Evolutionary conservation across 371 early-diverging fungal genomes (phyloP).

Genomic region (Circinella umbellata): DNA sequence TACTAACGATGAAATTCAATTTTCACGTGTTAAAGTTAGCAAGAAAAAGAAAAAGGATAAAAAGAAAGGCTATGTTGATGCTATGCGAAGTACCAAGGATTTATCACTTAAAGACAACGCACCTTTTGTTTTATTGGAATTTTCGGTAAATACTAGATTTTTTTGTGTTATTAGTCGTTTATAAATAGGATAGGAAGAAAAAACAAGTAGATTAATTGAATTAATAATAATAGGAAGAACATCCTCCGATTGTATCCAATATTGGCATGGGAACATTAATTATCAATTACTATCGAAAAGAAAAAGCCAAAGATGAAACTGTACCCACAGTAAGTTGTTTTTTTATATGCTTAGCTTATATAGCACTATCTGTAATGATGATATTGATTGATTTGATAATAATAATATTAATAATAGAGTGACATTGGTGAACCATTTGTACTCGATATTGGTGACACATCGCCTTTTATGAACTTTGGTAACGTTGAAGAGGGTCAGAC

Average conservation of each 20-base stretch:
- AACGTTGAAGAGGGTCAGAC: conserved; percentile 94
- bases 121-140: conserved; percentile 92
- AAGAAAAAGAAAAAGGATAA: conserved; percentile 82
- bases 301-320: conserved; percentile 79
- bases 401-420: conserved; percentile 30
- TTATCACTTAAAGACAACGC: conserved; percentile 90
- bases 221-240: conserved; percentile 78
- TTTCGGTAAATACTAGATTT: conserved; percentile 65
- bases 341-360: neutral
- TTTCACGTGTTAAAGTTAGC: conserved; percentile 73
- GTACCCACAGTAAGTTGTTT: conserved; percentile 65
- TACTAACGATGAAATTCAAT: conserved; percentile 57
- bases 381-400: neutral
- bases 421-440: conserved; percentile 88
- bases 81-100: conserved; percentile 87
- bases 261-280: conserved; percentile 98
- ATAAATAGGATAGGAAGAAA: no score
- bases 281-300: conserved; percentile 97
- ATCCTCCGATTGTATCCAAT: conserved; percentile 96
- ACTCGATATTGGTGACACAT: conserved; percentile 94
- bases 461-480: conserved; percentile 97
- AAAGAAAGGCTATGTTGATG: conserved; percentile 72
- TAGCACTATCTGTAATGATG: no score
- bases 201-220: no score
- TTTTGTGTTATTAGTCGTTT: no score